Percentiles rank a stretch among this genome's conserved stretches.
Evolutionary conservation across 129 eudicot species (phyloP).

Genomic region (Dittrichia graveolens): DNA sequence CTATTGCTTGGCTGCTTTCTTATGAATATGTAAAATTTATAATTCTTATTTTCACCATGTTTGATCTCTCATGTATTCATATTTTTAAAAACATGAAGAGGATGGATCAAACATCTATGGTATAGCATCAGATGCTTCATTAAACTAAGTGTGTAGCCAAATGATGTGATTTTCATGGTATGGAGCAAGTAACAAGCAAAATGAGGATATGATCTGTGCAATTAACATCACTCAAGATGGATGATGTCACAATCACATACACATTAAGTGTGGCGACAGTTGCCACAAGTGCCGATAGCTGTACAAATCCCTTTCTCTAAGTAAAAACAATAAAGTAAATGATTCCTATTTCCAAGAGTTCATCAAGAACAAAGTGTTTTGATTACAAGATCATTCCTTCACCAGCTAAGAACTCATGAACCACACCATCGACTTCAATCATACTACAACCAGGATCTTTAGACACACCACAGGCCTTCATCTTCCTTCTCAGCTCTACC

Average conservation of each 20-base stretch:
- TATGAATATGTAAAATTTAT: slow-evolving; percentile 29
- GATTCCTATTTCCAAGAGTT: not conserved
- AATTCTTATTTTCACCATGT: not conserved
- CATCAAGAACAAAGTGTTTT: not conserved
- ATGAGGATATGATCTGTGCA: too few relatives aligned
- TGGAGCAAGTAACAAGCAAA: not conserved
- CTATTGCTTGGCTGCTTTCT: slow-evolving; percentile 7
- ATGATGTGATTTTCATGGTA: not conserved
- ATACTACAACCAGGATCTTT: slow-evolving; percentile 51
- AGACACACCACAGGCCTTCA: slow-evolving; percentile 41
- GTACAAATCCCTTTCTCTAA: too few relatives aligned
- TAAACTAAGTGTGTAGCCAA: not conserved
- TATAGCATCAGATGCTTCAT: not conserved
- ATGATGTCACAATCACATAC: too few relatives aligned
- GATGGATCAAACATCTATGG: too few relatives aligned
- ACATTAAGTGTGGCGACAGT: too few relatives aligned
- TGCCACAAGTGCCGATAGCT: too few relatives aligned
- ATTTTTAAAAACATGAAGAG: not conserved
- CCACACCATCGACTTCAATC: slow-evolving; percentile 53
- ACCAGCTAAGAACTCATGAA: slow-evolving; percentile 54
- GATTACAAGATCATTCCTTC: slow-evolving; percentile 40
- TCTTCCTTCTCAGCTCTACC: slow-evolving; percentile 41
- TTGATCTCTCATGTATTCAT: slow-evolving; percentile 8
- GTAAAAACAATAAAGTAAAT: too few relatives aligned
- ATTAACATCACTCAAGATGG: too few relatives aligned